These are phyloP conservation scores for Alternaria panax DNA, from an alignment of 2,329 filamentous ascomycete genomes.

Conservation along the genomic window DNA sequence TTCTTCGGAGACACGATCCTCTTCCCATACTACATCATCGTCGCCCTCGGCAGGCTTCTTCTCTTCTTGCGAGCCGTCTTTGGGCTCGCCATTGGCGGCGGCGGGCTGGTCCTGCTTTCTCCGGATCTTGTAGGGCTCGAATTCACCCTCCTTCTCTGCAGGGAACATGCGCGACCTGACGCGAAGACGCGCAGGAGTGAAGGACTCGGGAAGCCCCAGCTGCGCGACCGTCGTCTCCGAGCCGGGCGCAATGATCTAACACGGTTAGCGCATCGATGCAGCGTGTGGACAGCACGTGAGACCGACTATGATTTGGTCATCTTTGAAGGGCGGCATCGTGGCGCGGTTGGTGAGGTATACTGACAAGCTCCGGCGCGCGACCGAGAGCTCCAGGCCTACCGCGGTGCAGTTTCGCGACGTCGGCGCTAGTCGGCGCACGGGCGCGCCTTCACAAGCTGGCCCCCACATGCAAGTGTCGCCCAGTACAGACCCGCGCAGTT, in stretches of 20 bases:
- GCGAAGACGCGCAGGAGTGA: conserved; percentile 87
- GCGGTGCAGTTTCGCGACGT: conserved; percentile 14
- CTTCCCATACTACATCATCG: conserved; percentile 77
- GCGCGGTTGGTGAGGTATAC: conserved; percentile 34
- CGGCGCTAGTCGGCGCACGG: conserved; percentile 17
- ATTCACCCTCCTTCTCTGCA: conserved; percentile 76
- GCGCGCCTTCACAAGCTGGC: conserved; percentile 11
- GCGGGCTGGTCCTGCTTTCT: conserved; percentile 48
- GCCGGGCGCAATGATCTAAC: conserved; percentile 75
- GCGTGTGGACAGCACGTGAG: not conserved
- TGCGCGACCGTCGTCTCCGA: conserved; percentile 91
- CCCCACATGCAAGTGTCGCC: conserved; percentile 24
- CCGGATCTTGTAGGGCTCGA: conserved; percentile 81
- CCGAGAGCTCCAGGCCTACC: conserved; percentile 16
- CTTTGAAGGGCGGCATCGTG: conserved; percentile 55
- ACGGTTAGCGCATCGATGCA: conserved; percentile 17
- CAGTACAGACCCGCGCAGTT: conserved; percentile 15
- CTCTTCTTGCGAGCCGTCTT: conserved; percentile 30
- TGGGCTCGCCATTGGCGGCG: conserved; percentile 41
- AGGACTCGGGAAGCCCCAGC: conserved; percentile 85
- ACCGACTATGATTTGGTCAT: conserved; percentile 56
- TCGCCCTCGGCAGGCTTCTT: conserved; percentile 51
- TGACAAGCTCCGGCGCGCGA: conserved; percentile 22
- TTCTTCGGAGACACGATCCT: conserved; percentile 86
- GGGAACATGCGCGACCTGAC: conserved; percentile 94